Percentiles rank a stretch among this genome's conserved stretches.
Evolutionary conservation across 2,329 filamentous ascomycete genomes (phyloP).

Genomic region (Arthrobotrys megalospora): DNA sequence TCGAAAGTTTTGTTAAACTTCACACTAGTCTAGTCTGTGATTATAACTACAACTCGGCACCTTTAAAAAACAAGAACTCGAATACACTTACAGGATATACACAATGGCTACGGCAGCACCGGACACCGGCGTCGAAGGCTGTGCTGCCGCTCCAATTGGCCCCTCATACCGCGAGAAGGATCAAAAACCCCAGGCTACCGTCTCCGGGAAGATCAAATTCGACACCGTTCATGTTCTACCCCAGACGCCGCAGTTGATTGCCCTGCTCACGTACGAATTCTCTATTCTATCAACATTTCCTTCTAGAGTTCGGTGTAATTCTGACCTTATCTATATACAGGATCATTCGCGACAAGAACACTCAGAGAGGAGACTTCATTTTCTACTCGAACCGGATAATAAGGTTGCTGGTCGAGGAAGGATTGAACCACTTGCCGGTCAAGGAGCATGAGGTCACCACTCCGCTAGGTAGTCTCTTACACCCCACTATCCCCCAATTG

Average conservation of each 20-base stretch:
- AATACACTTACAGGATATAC: not conserved
- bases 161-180: constrained; percentile 63
- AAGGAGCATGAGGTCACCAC: constrained; percentile 91
- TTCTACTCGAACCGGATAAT: constrained; percentile 99
- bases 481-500: not conserved
- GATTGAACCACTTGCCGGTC: constrained; percentile 94
- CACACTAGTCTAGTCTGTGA: no score
- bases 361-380: constrained; percentile 94
- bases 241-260: constrained; percentile 97
- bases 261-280: constrained; percentile 88
- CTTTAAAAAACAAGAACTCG: not conserved
- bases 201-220: constrained; percentile 84
- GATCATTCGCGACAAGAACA: constrained; percentile 94
- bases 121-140: constrained; percentile 51
- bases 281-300: not conserved
- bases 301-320: constrained; percentile 15
- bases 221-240: constrained; percentile 91
- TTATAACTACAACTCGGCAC: no score
- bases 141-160: constrained; percentile 63
- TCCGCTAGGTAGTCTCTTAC: constrained; percentile 77
- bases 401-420: constrained; percentile 94
- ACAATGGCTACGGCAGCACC: constrained; percentile 53
- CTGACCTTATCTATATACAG: constrained; percentile 69
- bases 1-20: no score
- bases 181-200: constrained; percentile 67